Evolutionary conservation across 116 monocot genomes (phyloP), one percentile per base, ranked within the genome.

Genomic region (Thalassia testudinum): DNA sequence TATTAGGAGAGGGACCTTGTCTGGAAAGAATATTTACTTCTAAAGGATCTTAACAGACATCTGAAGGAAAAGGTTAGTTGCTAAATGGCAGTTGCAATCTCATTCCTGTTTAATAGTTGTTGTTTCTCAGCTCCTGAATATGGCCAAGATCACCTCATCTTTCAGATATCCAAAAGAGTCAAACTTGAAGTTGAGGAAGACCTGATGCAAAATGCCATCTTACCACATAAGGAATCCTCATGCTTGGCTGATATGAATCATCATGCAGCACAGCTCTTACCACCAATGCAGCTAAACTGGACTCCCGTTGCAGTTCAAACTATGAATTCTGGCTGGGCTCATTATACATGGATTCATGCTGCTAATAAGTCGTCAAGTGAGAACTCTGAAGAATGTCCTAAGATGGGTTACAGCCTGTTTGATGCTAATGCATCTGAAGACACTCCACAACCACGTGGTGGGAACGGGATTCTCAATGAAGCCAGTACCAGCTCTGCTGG

Each of bases 31-130:
- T 63, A 63, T 29, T 21, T 40, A n/a, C 44, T 24, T 17, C 29
- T 63, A 5, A 63, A 28, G 25, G 53, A 53, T 21, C 11, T 15
- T 21, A 63, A 63, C 27, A 42, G 21, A 28, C 43, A 45, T 13
- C 54, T 63, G 11, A 63, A 54, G 20, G 26, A 45, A 43, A 53
- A 63, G 63, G 63, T 54, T 2, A 24, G 61, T 10, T 34, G 10
- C 30, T n/a, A n/a, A n/a, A n/a, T n/a, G n/a, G n/a, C n/a, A n/a
- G n/a, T n/a, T n/a, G n/a, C 18, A 12, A 54, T 14, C 37, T 54
- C 19, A 54, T 19, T 50, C 23, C 12, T 23, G 50, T 20, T 21
- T 24, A 5, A n/a, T n/a, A 10, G 30, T 5, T 10, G 10, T 3
- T 34, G 10, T 5, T 34, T 5, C 10, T 34, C 6, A 10, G 30